Evolutionary conservation across 139 green algal species (phyloP).

Genomic region (Yamagishiella unicocca): DNA sequence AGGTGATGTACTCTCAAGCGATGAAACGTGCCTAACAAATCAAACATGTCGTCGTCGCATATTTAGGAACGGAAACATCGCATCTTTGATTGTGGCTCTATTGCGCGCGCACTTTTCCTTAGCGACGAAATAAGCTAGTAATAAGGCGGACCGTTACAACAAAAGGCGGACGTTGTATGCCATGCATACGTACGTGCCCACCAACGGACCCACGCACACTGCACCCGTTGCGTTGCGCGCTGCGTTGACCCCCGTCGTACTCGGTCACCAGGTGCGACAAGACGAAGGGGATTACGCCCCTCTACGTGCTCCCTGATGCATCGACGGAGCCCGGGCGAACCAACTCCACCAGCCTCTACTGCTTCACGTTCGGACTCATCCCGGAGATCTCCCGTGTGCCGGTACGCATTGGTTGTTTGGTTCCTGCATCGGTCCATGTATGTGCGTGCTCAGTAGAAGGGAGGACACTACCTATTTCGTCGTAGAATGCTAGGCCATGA

Average conservation of each 20-base stretch:
- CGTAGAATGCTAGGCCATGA: neutral
- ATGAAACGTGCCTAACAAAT: too few relatives aligned
- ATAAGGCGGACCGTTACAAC: neutral
- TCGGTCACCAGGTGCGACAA: neutral
- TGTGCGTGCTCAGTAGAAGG: too few relatives aligned
- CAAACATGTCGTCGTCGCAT: too few relatives aligned
- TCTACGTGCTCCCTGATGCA: neutral
- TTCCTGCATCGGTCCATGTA: neutral
- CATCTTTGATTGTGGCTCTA: too few relatives aligned
- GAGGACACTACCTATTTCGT: neutral
- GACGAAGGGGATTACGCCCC: neutral
- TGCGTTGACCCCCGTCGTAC: neutral
- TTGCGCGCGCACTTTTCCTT: too few relatives aligned
- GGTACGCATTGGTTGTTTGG: neutral
- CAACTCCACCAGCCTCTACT: neutral
- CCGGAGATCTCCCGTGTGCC: neutral
- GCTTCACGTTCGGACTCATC: neutral
- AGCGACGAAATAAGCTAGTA: too few relatives aligned
- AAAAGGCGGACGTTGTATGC: neutral
- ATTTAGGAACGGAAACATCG: neutral
- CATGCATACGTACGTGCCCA: neutral
- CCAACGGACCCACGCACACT: neutral
- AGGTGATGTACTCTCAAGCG: too few relatives aligned
- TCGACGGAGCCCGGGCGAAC: neutral
- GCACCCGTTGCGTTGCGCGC: neutral